These are phyloP conservation scores for Candida nitratophila DNA, from an alignment of 805 yeast genomes.

Conservation along the genomic window DNA sequence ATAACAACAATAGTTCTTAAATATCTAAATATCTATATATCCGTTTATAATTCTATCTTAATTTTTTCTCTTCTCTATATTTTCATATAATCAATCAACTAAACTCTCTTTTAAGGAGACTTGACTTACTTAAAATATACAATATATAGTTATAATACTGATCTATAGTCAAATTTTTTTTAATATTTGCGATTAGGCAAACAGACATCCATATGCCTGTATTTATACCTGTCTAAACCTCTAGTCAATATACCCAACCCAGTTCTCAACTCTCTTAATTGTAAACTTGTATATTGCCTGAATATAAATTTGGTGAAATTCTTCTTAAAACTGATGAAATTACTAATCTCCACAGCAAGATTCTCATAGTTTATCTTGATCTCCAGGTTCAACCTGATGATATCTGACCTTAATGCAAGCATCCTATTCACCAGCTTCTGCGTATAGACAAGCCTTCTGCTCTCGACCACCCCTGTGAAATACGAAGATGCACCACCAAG, in stretches of 20 bases:
- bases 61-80: no score
- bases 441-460: constrained; percentile 41
- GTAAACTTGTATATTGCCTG: constrained; percentile 24
- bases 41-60: no score
- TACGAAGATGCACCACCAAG: not conserved
- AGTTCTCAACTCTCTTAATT: constrained; percentile 19
- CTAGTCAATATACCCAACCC: not conserved
- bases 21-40: no score
- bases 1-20: constrained; percentile 7
- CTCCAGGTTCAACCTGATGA: constrained; percentile 37
- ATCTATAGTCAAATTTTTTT: no score
- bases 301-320: constrained; percentile 32
- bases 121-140: no score
- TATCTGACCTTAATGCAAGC: constrained; percentile 32
- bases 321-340: constrained; percentile 45
- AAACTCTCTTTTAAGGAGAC: no score
- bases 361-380: constrained; percentile 52
- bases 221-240: not conserved
- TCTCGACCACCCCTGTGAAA: constrained; percentile 36
- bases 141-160: no score
- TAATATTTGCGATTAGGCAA: no score
- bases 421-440: constrained; percentile 32
- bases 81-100: no score
- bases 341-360: constrained; percentile 57
- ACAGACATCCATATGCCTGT: not conserved